Evolutionary conservation across 1,284 basidiomycete species (phyloP), one percentile per base, ranked within the genome.

Genomic region (Pseudozyma pruni): DNA sequence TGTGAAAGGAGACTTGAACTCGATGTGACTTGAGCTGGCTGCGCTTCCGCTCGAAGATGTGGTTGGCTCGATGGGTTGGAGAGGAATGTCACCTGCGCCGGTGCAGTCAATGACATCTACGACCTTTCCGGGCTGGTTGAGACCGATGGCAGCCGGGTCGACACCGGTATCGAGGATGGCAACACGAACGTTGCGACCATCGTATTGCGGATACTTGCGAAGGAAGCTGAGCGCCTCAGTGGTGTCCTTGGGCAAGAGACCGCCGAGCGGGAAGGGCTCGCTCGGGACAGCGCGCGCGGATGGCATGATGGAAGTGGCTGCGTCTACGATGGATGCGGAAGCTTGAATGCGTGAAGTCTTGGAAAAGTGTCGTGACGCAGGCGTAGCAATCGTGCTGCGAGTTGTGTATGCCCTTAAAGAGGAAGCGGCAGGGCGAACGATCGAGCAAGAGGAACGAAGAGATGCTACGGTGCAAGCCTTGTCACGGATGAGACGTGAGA

Each of bases 81-180:
- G 75, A 3, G 69, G 48, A 5, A 81, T 60, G 39, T 81, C 80
- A 23, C 78, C 79, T 8, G 73, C 67, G 17, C 80, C 81, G 11
- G 74, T 78, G 64, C 82, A 83, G 72, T 83, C 82, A 39, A 83
- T 83, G 16, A 82, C 74, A 34, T 83, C 82, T 42, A 83, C 81
- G 9, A 83, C 69, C 62, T 82, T 82, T 53, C 76, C 81, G 33
- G 72, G 71, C 6, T 67, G 69, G 32, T 76, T 66, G 37, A 83
- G 78, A 14, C 82, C 82, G 31, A 77, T 59, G 8, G 82, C 81
- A 22, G 81, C 82, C 2, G 81, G 81, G 45, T 83, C 82, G 13
- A 82, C 78, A 41, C 82, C 82, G 2, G 82, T 83, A 55, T 83
- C 82, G n/a, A 83, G 76, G 45, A 83, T 76, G 25, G 79, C 82